Base-by-base conservation (phyloP, 768 basidiomycete species). In the Amylocystis lapponica region DNA sequence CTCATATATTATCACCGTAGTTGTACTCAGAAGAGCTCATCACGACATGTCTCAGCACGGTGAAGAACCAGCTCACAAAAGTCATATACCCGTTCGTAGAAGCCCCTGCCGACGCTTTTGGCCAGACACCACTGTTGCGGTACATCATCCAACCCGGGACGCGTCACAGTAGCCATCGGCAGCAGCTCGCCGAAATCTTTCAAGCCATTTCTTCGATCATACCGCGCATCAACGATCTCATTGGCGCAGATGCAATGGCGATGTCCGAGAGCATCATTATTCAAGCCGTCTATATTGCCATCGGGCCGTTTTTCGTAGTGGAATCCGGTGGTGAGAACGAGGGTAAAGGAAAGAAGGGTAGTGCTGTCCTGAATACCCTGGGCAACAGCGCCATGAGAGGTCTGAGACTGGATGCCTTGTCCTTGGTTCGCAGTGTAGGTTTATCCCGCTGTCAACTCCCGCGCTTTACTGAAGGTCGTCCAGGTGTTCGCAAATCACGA, bases 11-110 rank as follows among this genome's bases (percentile, higher is more conserved):
- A 8, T 23, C 19, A 30, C 22, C 26, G 6, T 55, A 94, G 86
- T 67, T 97, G 8, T 95, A 95, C 61, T 96, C 95, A 0, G 92
- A 97, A 60, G 96, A 99, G 58, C 71, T 93, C 10, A 89, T 99
- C 48, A 81, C 81, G 0, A 68, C 76, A 0, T 90, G 92, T 64
- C 69, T 97, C 14, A 69, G 66, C 32, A 70, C 83, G 0, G 73
- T 92, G 48, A 93, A 94, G 59, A 86, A 84, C 48, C 83, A 84
- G 45, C 76, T 96, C 23, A 78, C 78, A 1, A 78, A 79, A 56
- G 71, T 89, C 35, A 70, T 97, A 11, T 94, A 89, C 56, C 92
- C 89, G 0, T 88, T 93, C 50, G 78, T 94, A 4, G 91, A 94
- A 55, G 82, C 81, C 3, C 49, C 53, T 0, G 69, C 74, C 3